Evolutionary conservation across 176 grass and related monocot species (phyloP), one percentile per base, ranked within the genome.

Genomic region (Leersia perrieri): DNA sequence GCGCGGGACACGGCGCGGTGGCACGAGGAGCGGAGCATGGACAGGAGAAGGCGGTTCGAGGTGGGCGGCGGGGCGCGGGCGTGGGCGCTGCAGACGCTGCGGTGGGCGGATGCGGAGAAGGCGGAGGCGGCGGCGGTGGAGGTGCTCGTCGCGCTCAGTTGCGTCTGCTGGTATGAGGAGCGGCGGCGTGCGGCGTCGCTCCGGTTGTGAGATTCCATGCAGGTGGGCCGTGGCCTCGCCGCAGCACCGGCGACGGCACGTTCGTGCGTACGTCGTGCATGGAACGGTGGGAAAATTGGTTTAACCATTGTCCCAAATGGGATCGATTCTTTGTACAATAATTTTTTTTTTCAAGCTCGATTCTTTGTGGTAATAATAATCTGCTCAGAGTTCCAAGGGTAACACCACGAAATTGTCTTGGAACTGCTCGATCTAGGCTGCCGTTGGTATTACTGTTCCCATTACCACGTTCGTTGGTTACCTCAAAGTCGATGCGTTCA

Each of bases 1-100:
- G 90, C 90, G 16, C 61, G 51, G 28, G 83, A 89, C 65, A 92
- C 90, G 14, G 15, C 74, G 40, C 76, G 83, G 63, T 89, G 90
- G 90, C 42, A 92, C 30, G 82, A 70, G 31, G 87, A 89, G 74
- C 84, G 87, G 74, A 86, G 68, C 60, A 84, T 92, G 83, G 90
- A 92, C 39, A 57, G 76, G 42, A 60, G 42, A 57, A 40, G 44
- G 75, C 79, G 83, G 3, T 89, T 84, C 63, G 65, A 73, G 55
- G 47, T 51, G 16, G 16, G 49, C 20, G 75, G 57, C 12, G 10
- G 57, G 8, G 16, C 87, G 22, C 71, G 75, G 28, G 41, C 7
- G 22, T 68, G 89, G 51, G 74, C 72, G 53, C 53, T 89, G 11
- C 90, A 89, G 35, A 89, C 90, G 35, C 73, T 89, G 64, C 80